Base-by-base conservation (phyloP, 768 basidiomycete species). In the Auricularia cornea region DNA sequence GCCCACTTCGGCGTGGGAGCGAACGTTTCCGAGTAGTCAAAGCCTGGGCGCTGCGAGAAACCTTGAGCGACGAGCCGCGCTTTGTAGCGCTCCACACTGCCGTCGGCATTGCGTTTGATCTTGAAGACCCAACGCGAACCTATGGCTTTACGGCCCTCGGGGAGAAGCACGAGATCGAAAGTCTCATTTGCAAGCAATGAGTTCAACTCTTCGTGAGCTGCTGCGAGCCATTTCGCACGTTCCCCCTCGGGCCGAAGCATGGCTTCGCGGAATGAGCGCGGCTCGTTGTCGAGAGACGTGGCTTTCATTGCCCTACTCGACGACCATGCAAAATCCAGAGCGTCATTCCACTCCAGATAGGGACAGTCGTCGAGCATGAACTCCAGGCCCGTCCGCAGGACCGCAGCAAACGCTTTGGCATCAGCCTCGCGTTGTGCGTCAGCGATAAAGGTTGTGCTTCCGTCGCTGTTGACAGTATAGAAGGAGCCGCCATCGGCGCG, bases 41-140 rank as follows among this genome's bases (percentile, higher is more conserved):
- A n/a, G n/a, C n/a, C n/a, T n/a, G n/a, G n/a, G n/a, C n/a, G n/a
- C n/a, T n/a, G n/a, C n/a, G n/a, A n/a, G n/a, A n/a, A n/a, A n/a
- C n/a, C n/a, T n/a, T n/a, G n/a, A n/a, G n/a, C n/a, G n/a, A n/a
- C n/a, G n/a, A n/a, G n/a, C n/a, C n/a, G n/a, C n/a, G n/a, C n/a
- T n/a, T n/a, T n/a, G n/a, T n/a, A n/a, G n/a, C n/a, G n/a, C n/a
- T 66, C 61, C 32, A 79, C 73, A 0, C 66, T 65, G 3, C 78
- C 80, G 62, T 64, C 81, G 70, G 32, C 64, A 66, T 65, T 74
- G 73, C 20, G 62, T 69, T 77, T 77, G 35, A 70, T 59, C 1
- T 66, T 69, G 66, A 75, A 82, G 6, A 82, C 78, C 78, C 78
- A 82, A 23, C 74, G 71, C 18, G 68, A 70, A 1, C 72, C 68